Base-by-base conservation (phyloP, 768 basidiomycete genomes). In the Collybiopsis luxurians region DNA sequence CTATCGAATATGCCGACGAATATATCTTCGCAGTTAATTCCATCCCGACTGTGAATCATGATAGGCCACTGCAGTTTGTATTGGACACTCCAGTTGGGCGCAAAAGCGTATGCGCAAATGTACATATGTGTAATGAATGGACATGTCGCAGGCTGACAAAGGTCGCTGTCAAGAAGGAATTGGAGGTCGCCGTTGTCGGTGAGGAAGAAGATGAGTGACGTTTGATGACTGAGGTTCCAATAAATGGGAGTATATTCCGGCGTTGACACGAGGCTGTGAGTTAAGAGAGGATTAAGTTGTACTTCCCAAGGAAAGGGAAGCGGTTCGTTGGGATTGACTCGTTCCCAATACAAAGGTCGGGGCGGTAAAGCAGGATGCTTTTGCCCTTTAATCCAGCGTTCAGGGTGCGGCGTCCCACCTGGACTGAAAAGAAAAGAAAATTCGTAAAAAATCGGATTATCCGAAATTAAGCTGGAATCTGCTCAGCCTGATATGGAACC, bases 141-240 rank as follows among this genome's bases (percentile, higher is more conserved):
- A 64, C 69, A 79, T 7, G 86, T 85, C n/a, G 85, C 86, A 0
- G 85, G 84, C 64, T 87, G 83, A n/a, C 77, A 70, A 46, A 68
- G 63, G 59, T 81, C 79, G 2, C 71, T 64, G 1, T 64, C 57
- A 15, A 68, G 59, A 44, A 76, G 66, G 5, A 67, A 56, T 6
- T 62, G 61, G 23, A 56, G 30, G 53, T 63, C 48, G 31, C 68
- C 66, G 13, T 69, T 63, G 24, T 71, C 73, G 34, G 70, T 71
- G 42, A 68, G 64, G 38, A 72, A 61, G 5, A 69, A 60, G 31
- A 61, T 50, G 3, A 62, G 56, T 40, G 63, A 59, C 17, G 57
- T 45, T 17, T 59, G 57, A 15, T 58, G 54, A 5, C 72, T 71
- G 36, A 86, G 66, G 65, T 83, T 77, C 76, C 82, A 86, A 45